Conservation (phyloP, 2,329 filamentous ascomycete species). For the Aureobasidium sp. region DNA sequence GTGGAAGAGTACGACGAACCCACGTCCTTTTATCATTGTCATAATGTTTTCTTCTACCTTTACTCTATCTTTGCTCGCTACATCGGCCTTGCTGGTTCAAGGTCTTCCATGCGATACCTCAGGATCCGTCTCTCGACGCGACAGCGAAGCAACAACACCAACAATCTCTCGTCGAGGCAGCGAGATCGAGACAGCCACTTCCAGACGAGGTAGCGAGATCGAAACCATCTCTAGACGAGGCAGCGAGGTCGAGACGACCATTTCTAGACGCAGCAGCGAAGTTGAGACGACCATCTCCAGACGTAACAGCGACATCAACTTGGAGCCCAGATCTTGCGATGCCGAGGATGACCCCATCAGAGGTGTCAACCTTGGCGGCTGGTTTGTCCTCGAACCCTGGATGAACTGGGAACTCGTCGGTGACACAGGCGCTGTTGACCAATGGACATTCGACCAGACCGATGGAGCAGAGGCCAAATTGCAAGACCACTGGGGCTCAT, state of each 20-base stretch:
- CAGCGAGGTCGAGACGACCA: not conserved
- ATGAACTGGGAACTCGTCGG: conserved; percentile 24
- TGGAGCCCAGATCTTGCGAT: conserved; percentile 23
- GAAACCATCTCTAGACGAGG: not conserved
- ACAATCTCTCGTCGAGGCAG: not conserved
- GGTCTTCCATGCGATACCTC: not conserved
- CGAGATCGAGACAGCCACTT: not conserved
- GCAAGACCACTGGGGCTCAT: conserved; percentile 31
- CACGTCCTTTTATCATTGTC: not conserved
- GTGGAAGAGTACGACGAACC: not conserved
- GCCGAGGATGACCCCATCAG: conserved; percentile 39
- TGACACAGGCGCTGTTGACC: conserved; percentile 27
- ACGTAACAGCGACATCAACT: not conserved
- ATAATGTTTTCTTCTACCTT: conserved; percentile 6
- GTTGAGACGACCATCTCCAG: not conserved
- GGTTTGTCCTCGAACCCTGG: conserved; percentile 42
- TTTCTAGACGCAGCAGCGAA: not conserved
- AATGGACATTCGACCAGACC: conserved; percentile 34
- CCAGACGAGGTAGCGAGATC: not conserved
- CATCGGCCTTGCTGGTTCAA: conserved; percentile 14
- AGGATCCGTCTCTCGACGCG: not conserved
- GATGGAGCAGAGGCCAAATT: conserved; percentile 24
- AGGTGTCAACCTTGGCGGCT: conserved; percentile 46
- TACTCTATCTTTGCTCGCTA: not conserved
- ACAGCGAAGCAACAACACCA: not conserved